Evolutionary conservation across 345 rosid species (phyloP).

Genomic region (Combretum micranthum): DNA sequence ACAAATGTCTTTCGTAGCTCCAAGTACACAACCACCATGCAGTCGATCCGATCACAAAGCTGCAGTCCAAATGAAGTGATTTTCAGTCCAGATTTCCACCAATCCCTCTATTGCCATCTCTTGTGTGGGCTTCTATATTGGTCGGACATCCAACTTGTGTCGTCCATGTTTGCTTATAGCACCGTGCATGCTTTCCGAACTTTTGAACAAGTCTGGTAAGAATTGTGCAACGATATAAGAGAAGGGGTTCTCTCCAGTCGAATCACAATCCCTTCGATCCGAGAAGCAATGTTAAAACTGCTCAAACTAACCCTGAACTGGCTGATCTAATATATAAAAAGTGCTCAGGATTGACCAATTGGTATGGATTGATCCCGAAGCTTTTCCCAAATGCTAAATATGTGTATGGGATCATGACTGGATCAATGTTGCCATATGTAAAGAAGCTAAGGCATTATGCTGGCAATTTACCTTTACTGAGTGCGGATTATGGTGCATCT

Average conservation of each 20-base stretch:
- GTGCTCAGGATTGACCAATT: slow-evolving; percentile 69
- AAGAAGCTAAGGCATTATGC: slow-evolving; percentile 84
- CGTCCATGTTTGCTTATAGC: slow-evolving; percentile 80
- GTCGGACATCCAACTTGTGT: slow-evolving; percentile 61
- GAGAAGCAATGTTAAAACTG: slow-evolving; percentile 59
- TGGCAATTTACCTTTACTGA: slow-evolving; percentile 62
- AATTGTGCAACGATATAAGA: slow-evolving; percentile 56
- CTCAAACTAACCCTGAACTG: slow-evolving; percentile 59
- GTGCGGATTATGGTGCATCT: slow-evolving; percentile 90
- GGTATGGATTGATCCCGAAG: slow-evolving; percentile 82
- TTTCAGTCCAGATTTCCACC: slow-evolving; percentile 83
- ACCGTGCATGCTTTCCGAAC: slow-evolving; percentile 70
- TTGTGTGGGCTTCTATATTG: slow-evolving; percentile 73
- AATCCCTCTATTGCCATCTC: slow-evolving; percentile 92
- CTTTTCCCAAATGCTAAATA: slow-evolving; percentile 87
- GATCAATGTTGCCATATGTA: slow-evolving; percentile 89
- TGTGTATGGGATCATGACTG: slow-evolving; percentile 97
- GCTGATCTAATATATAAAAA: slow-evolving; percentile 49
- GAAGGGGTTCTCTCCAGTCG: slow-evolving; percentile 48
- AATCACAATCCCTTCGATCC: slow-evolving; percentile 48
- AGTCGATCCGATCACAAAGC: slow-evolving; percentile 43
- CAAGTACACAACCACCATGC: slow-evolving; percentile 53
- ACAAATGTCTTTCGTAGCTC: slow-evolving; percentile 67
- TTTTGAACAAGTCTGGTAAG: slow-evolving; percentile 78
- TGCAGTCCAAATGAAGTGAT: slow-evolving; percentile 97